phyloP scores from a whole-genome alignment of 1,139 yeast species.

The Geotrichum europaeum region DNA sequence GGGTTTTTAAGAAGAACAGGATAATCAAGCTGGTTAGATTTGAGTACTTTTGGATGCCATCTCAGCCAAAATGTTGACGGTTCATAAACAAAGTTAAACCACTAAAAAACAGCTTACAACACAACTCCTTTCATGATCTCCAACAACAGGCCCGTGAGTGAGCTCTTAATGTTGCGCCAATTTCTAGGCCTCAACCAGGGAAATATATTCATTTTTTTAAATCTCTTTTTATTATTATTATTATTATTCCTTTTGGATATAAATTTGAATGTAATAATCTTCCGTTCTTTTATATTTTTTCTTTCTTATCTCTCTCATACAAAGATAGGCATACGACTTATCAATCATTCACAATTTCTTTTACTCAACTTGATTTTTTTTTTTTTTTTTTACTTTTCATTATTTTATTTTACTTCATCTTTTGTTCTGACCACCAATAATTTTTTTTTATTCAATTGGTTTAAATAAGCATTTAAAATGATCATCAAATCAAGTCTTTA shows the following conservation, averaged over 20 bases:
- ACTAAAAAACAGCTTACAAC: too few relatives aligned
- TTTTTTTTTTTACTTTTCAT: background rate
- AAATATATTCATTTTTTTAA: too few relatives aligned
- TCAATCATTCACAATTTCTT: background rate
- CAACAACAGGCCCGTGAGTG: too few relatives aligned
- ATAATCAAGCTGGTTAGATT: too few relatives aligned
- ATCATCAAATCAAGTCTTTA: slow-evolving; percentile 6
- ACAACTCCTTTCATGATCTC: too few relatives aligned
- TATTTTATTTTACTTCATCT: background rate
- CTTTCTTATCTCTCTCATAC: background rate
- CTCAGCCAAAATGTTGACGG: too few relatives aligned
- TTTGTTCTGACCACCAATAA: background rate
- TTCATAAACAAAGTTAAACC: too few relatives aligned
- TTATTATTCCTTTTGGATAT: too few relatives aligned
- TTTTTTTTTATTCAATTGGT: background rate
- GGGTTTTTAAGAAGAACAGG: background rate
- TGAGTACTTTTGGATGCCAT: too few relatives aligned
- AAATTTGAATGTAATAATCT: background rate
- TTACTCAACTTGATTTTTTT: background rate
- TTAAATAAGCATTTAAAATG: background rate
- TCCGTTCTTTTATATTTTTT: background rate
- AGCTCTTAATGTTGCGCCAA: too few relatives aligned
- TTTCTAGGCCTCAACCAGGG: background rate
- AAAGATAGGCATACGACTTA: too few relatives aligned
- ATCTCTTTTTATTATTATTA: too few relatives aligned